Evolutionary conservation across 345 rosid species (phyloP).

Genomic region (Hevea brasiliensis): DNA sequence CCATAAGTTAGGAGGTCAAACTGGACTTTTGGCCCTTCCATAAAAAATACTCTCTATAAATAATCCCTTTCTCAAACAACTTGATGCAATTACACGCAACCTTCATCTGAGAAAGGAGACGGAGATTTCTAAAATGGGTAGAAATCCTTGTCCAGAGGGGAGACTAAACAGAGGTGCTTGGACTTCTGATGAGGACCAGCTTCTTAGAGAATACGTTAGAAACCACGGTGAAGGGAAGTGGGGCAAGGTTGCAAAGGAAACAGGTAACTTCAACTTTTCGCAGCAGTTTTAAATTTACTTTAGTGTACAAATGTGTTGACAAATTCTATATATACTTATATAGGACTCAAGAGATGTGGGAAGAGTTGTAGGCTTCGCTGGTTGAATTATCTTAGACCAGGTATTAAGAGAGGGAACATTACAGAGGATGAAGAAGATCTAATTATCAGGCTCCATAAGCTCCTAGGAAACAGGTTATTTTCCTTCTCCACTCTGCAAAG

Average conservation of each 20-base stretch:
- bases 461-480: conserved; percentile 26
- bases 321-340: neutral
- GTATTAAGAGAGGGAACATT: conserved; percentile 46
- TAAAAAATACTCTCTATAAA: too few species aligned
- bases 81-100: neutral
- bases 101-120: neutral
- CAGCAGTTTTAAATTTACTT: too few species aligned
- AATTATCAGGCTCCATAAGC: conserved; percentile 32
- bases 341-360: conserved; percentile 28
- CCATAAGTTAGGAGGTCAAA: too few species aligned
- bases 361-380: too few species aligned
- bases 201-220: conserved; percentile 11
- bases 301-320: too few species aligned
- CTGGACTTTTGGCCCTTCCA: too few species aligned
- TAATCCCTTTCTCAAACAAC: neutral
- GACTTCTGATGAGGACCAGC: conserved; percentile 7
- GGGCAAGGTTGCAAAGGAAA: conserved; percentile 11
- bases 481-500: too few species aligned
- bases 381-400: conserved; percentile 43
- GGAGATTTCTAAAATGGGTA: neutral
- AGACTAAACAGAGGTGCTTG: conserved; percentile 17
- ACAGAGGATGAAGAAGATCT: conserved; percentile 44
- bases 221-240: conserved; percentile 21
- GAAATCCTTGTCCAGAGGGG: conserved; percentile 12
- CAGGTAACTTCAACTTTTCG: conserved; percentile 5